A percentile compares a stretch with the other conserved stretches of the same genome.
Conservation (phyloP, 148 eudicot genomes). For the Rhododendron ovatum region DNA sequence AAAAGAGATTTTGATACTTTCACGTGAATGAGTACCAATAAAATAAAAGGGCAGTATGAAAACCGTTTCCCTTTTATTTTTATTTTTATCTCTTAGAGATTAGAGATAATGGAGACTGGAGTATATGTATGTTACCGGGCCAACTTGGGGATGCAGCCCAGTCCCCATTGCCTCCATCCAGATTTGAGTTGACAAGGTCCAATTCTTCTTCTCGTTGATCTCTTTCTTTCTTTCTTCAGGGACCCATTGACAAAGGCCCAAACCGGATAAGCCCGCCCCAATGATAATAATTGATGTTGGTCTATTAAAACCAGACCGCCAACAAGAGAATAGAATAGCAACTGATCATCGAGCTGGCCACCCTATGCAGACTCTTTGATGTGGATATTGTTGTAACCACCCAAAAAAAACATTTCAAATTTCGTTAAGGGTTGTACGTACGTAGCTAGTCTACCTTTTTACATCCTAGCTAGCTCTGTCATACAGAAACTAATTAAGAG, state of each 20-base stretch:
- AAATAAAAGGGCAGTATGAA: no score
- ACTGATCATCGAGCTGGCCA: not conserved
- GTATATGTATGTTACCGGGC: not conserved
- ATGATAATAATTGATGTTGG: not conserved
- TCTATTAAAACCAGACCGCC: not conserved
- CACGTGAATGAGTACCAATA: no score
- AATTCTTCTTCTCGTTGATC: not conserved
- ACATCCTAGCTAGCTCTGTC: no score
- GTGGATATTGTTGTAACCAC: no score
- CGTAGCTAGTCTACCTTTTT: no score
- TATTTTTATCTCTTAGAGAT: not conserved
- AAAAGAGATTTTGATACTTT: no score
- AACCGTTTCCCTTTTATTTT: no score
- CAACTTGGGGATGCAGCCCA: not conserved
- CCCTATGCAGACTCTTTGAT: no score
- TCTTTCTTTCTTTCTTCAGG: not conserved
- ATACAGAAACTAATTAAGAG: no score
- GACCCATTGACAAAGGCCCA: not conserved
- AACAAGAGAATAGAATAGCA: not conserved
- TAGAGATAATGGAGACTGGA: not conserved
- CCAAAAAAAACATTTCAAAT: no score
- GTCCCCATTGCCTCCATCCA: not conserved
- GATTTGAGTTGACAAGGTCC: not conserved
- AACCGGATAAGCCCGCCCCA: not conserved
- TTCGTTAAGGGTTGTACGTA: no score